Conservation (phyloP, 345 rosid genomes). For the Aurinia saxatilis region DNA sequence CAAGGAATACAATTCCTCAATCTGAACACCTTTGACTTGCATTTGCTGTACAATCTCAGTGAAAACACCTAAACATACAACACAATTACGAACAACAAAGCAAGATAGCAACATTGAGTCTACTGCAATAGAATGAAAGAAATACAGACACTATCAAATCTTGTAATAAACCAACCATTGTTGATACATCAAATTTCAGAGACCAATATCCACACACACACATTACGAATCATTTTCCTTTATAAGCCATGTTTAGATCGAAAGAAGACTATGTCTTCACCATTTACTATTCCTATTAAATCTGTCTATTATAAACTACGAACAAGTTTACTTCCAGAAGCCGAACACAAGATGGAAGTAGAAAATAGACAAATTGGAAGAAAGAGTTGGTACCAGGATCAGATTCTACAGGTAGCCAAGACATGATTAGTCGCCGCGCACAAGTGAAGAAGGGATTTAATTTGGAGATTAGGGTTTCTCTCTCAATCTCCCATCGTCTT, state of each 20-base stretch:
- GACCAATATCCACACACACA: not conserved
- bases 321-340: not conserved
- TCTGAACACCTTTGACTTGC: conserved; percentile 34
- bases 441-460: not conserved
- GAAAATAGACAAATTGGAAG: not conserved
- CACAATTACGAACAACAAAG: not conserved
- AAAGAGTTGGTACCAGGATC: conserved; percentile 23
- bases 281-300: too few species aligned
- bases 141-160: not conserved
- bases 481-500: conserved; percentile 12
- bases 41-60: conserved; percentile 32
- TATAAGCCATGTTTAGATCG: not conserved
- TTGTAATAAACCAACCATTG: not conserved
- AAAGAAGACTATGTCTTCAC: not conserved
- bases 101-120: not conserved
- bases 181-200: too few species aligned
- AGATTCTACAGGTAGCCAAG: conserved; percentile 31
- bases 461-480: not conserved
- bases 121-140: not conserved
- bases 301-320: not conserved
- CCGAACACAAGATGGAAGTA: not conserved
- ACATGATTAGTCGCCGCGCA: conserved; percentile 17
- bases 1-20: conserved; percentile 28
- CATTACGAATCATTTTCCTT: not conserved
- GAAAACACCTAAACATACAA: conserved; percentile 20